Conservation (phyloP, 805 yeast species). For the Sugiyamaella marilandica region DNA sequence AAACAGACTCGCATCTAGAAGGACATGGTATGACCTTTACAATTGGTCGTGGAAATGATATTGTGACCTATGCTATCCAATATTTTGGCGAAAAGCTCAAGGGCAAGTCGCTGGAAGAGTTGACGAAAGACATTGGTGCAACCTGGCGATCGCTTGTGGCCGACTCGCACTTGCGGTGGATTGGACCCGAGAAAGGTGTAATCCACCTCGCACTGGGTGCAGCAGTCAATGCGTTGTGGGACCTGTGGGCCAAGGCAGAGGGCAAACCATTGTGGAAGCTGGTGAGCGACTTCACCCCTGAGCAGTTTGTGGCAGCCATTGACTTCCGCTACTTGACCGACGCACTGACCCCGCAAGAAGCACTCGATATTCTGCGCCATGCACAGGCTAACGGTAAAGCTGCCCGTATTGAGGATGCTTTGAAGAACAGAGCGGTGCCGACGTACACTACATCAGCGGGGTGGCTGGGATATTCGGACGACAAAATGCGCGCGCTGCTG, state of each 20-base stretch:
- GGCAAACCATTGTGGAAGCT: slow-evolving; percentile 41
- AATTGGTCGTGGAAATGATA: slow-evolving; percentile 38
- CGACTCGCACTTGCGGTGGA: slow-evolving; percentile 41
- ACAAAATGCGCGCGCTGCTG: slow-evolving; percentile 36
- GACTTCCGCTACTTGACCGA: slow-evolving; percentile 43
- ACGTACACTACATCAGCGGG: slow-evolving; percentile 45
- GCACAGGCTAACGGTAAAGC: slow-evolving; percentile 31
- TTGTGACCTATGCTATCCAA: slow-evolving; percentile 36
- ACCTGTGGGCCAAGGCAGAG: slow-evolving; percentile 39
- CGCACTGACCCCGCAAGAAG: slow-evolving; percentile 42
- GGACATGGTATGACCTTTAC: slow-evolving; percentile 44
- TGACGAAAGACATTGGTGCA: slow-evolving; percentile 37
- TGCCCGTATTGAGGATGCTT: slow-evolving; percentile 33
- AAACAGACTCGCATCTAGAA: slow-evolving; percentile 30
- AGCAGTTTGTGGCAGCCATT: slow-evolving; percentile 38
- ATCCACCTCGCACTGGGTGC: slow-evolving; percentile 41
- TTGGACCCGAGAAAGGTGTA: slow-evolving; percentile 44
- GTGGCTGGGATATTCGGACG: slow-evolving; percentile 41
- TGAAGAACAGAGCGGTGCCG: slow-evolving; percentile 37
- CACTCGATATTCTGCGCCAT: slow-evolving; percentile 32
- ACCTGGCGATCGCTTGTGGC: slow-evolving; percentile 40
- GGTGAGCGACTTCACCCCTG: slow-evolving; percentile 41
- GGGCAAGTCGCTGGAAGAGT: slow-evolving; percentile 32
- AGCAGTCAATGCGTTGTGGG: slow-evolving; percentile 41
- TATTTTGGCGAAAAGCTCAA: slow-evolving; percentile 36